Conservation (phyloP, 345 rosid species). For the Atalantia buxifolia region DNA sequence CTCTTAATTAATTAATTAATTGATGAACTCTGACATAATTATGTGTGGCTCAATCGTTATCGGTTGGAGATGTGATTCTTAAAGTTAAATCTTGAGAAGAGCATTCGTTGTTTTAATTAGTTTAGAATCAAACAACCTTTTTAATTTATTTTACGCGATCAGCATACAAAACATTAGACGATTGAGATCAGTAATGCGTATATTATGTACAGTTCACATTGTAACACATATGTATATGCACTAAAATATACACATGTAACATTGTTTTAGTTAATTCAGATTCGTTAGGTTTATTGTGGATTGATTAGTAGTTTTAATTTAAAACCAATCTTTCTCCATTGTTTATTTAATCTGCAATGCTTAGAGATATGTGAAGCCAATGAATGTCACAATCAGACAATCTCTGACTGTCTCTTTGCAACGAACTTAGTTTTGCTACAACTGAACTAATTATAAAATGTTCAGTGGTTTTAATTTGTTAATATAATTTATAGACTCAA, state of each 20-base stretch:
- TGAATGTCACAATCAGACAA: conserved; percentile 3
- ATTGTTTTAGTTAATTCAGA: neutral
- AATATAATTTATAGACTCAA: neutral
- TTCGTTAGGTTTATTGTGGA: neutral
- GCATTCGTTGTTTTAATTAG: neutral
- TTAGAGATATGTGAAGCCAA: conserved; percentile 1
- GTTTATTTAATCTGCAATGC: neutral
- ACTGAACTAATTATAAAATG: neutral
- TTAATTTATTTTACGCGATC: neutral
- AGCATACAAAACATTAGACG: neutral
- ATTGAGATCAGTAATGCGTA: too few relatives aligned
- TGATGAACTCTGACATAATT: conserved; percentile 14
- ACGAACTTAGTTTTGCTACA: conserved; percentile 6
- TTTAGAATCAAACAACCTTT: neutral
- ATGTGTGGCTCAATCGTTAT: neutral
- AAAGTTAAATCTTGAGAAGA: neutral
- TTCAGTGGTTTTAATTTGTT: neutral
- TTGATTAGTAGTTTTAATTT: neutral
- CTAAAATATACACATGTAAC: neutral
- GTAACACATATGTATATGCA: neutral
- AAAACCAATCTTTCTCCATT: neutral
- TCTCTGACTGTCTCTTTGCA: conserved; percentile 20
- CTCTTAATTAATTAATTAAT: neutral
- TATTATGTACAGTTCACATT: neutral
- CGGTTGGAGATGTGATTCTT: neutral